Evolutionary conservation across 2,329 filamentous ascomycete species (phyloP).

Genomic region (Xylaria arbuscula): DNA sequence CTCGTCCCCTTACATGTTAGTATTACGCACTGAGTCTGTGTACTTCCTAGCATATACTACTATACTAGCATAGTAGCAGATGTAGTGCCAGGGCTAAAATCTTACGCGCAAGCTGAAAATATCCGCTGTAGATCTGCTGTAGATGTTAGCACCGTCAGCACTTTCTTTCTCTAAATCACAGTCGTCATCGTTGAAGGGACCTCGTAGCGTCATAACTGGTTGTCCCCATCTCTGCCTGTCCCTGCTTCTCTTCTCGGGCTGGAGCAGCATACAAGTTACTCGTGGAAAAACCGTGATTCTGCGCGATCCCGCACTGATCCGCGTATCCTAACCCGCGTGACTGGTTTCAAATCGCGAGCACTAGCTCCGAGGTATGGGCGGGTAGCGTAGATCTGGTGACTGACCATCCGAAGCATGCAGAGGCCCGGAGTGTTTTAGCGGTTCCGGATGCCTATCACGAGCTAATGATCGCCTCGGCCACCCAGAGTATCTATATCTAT

Average conservation of each 20-base stretch:
- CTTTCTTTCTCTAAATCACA: slow-evolving; percentile 27
- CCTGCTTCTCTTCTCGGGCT: not conserved
- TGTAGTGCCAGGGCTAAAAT: slow-evolving; percentile 11
- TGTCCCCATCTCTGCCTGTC: not conserved
- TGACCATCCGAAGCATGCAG: slow-evolving; percentile 15
- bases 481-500: not conserved
- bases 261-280: not conserved
- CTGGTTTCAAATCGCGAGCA: not conserved
- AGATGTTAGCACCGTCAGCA: slow-evolving; percentile 24
- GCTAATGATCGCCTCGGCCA: not conserved
- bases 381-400: slow-evolving; percentile 19
- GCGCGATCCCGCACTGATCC: not conserved
- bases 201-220: not conserved
- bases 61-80: not conserved
- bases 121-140: slow-evolving; percentile 17
- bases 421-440: slow-evolving; percentile 8
- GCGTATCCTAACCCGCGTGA: not conserved
- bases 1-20: no score
- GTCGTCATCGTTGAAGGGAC: not conserved
- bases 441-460: not conserved
- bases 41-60: not conserved
- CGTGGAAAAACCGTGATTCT: not conserved
- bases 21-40: no score
- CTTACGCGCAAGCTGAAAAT: slow-evolving; percentile 20
- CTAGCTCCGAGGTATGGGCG: slow-evolving; percentile 13